phyloP scores from a whole-genome alignment of 148 eudicot species.

The Chenopodium quinoa region DNA sequence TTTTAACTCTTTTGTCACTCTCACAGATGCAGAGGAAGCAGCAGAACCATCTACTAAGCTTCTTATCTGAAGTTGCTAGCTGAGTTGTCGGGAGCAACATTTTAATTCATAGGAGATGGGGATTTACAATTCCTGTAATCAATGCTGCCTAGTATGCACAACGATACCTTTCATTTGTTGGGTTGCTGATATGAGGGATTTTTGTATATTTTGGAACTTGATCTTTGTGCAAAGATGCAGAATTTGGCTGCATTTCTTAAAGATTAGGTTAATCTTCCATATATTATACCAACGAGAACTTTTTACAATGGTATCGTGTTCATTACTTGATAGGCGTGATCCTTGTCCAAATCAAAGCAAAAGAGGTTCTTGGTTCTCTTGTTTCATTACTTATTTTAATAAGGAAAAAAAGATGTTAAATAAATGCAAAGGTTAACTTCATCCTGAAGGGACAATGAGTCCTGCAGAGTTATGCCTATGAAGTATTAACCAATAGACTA shows the following conservation, averaged over 20 bases:
- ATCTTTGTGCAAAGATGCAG: too few relatives aligned
- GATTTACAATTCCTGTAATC: background rate
- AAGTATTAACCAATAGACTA: too few relatives aligned
- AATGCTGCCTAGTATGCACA: background rate
- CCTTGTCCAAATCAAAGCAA: background rate
- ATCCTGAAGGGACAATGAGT: too few relatives aligned
- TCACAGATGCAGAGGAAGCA: constrained; percentile 13
- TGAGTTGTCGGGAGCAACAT: background rate
- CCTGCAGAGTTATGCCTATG: too few relatives aligned
- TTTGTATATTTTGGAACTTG: background rate
- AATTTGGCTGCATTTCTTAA: background rate
- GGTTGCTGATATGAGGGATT: background rate
- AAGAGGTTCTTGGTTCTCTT: too few relatives aligned
- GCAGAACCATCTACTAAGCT: constrained; percentile 7
- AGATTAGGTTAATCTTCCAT: background rate
- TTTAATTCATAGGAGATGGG: background rate
- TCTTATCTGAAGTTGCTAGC: constrained; percentile 8
- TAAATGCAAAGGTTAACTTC: too few relatives aligned
- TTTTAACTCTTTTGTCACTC: background rate
- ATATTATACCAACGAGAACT: too few relatives aligned
- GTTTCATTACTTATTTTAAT: too few relatives aligned
- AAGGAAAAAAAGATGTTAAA: too few relatives aligned
- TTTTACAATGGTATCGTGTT: background rate
- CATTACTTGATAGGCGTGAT: background rate
- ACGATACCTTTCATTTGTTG: background rate